phyloP scores from a whole-genome alignment of 2,329 filamentous ascomycete species.

The Thermomyces lanuginosus region DNA sequence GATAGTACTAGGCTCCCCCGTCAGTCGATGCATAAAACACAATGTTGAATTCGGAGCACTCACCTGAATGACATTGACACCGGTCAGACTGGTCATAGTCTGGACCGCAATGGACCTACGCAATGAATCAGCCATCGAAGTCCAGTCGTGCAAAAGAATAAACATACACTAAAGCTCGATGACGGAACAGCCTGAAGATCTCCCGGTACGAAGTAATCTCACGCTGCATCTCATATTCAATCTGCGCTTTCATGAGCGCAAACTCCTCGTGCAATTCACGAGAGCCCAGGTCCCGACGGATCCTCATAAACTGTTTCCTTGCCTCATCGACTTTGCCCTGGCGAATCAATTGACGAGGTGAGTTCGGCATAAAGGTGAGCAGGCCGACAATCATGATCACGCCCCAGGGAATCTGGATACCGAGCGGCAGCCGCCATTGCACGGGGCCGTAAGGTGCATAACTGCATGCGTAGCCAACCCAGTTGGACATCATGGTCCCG shows the following conservation, averaged over 20 bases:
- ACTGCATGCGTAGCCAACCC: slow-evolving; percentile 40
- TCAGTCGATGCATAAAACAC: not conserved
- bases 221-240: slow-evolving; percentile 41
- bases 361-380: slow-evolving; percentile 40
- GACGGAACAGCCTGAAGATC: slow-evolving; percentile 37
- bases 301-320: slow-evolving; percentile 31
- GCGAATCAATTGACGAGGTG: slow-evolving; percentile 38
- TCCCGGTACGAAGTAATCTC: slow-evolving; percentile 38
- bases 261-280: slow-evolving; percentile 37
- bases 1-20: slow-evolving; percentile 17
- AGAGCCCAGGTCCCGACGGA: slow-evolving; percentile 31
- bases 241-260: slow-evolving; percentile 37
- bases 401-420: slow-evolving; percentile 40
- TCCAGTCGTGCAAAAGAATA: not conserved
- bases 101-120: slow-evolving; percentile 36
- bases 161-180: slow-evolving; percentile 34
- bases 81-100: slow-evolving; percentile 41
- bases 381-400: slow-evolving; percentile 39
- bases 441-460: slow-evolving; percentile 37
- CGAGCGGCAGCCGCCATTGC: slow-evolving; percentile 41
- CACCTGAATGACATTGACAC: slow-evolving; percentile 41
- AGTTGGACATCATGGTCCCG: slow-evolving; percentile 41
- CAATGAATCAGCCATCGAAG: not conserved
- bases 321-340: slow-evolving; percentile 35
- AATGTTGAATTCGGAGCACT: slow-evolving; percentile 1